These are phyloP conservation scores for Tilletia walkeri DNA, from an alignment of 1,284 basidiomycete species.

Conservation along the genomic window DNA sequence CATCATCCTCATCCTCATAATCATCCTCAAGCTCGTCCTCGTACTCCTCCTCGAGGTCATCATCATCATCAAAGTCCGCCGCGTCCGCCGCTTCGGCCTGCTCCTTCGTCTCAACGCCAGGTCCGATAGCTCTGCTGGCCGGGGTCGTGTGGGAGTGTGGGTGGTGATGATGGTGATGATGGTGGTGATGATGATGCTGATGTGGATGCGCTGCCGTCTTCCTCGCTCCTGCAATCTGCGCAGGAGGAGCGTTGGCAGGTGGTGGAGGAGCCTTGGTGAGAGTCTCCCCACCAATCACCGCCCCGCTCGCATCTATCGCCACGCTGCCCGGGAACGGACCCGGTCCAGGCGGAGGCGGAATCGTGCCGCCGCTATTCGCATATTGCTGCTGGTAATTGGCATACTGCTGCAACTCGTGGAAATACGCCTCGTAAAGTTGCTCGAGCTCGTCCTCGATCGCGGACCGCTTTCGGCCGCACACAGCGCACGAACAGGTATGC, in stretches of 20 bases:
- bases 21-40: constrained; percentile 60
- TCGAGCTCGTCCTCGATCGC: constrained; percentile 99
- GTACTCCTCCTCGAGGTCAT: constrained; percentile 58
- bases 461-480: constrained; percentile 92
- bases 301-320: constrained; percentile 81
- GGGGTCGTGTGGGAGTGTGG: constrained; percentile 16
- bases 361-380: constrained; percentile 76
- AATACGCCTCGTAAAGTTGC: constrained; percentile 98
- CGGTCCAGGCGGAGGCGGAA: constrained; percentile 87
- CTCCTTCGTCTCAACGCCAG: neutral
- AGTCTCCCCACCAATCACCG: constrained; percentile 70
- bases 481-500: constrained; percentile 89
- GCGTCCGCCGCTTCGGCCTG: constrained; percentile 7
- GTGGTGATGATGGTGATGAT: constrained; percentile 25
- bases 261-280: constrained; percentile 40
- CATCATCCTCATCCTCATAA: constrained; percentile 47
- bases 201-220: constrained; percentile 6
- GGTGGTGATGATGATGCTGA: constrained; percentile 16
- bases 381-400: constrained; percentile 94
- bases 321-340: constrained; percentile 97
- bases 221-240: constrained; percentile 28
- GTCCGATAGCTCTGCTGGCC: neutral
- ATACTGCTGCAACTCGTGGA: constrained; percentile 98
- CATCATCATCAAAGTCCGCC: constrained; percentile 42
- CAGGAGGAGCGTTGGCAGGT: constrained; percentile 1